Evolutionary conservation across 306 rosid genomes (phyloP), one percentile per base, ranked within the genome.

Genomic region (Chamaecrista fasciculata): DNA sequence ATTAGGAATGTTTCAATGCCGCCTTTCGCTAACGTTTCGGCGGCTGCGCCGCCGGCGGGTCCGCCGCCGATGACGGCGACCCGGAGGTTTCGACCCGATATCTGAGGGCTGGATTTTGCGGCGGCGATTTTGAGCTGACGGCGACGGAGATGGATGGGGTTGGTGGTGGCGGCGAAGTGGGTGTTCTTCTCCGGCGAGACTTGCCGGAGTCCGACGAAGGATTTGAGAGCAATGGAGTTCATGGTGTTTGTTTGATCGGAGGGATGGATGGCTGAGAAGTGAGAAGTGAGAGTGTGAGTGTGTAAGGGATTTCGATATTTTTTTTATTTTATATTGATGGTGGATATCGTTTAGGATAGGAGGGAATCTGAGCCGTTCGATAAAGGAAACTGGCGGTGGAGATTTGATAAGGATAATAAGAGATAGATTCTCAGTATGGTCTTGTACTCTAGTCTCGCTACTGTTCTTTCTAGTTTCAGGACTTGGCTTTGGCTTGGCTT

Each of bases 41-140:
- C 99, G 0, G 99, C 97, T 0, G 95, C 29, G 0, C 99, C 99
- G 0, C 99, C 99, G 0, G 99, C 97, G 0, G 99, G 99, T 0
- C 99, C 99, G 0, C 97, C 99, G 0, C 99, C 99, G 0, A 94
- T 59, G 11, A 94, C 86, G 0, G 99, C 99, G 0, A 94, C 99
- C 0, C 97, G 84, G 67, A 94, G 99, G 86, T 78, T 85, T 0
- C 99, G 80, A 0, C 96, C 95, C 2, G 86, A 31, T 37, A 94
- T 56, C 57, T 84, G 87, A 5, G 92, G 96, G 81, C 96, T 91
- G 65, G 65, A 74, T 44, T 82, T 78, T 0, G 85, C 84, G 1
- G 97, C 96, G 1, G 81, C 18, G 5, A 92, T 83, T 1, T 69
- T 79, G 61, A 87, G 36, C 1, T 80, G 79, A 2, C 84, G 81